A percentile compares a stretch with the other conserved stretches of the same genome.
Conservation (phyloP, 352 stramenopile genomes). For the Phytopythium oedochilum region DNA sequence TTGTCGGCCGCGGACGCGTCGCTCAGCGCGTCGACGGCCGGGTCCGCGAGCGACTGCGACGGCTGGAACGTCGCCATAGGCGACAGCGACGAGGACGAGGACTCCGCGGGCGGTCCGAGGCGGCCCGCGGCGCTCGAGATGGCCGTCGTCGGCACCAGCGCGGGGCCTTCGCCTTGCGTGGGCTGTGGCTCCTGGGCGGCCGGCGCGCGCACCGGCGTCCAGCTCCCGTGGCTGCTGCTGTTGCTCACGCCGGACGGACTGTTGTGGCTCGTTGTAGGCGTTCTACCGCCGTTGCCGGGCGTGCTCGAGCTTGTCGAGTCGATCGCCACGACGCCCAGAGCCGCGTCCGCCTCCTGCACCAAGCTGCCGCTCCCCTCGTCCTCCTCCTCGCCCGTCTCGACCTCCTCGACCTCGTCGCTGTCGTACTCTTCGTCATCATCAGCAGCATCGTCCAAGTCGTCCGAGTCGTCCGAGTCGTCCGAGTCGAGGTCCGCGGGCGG, state of each 20-base stretch:
- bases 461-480: slow-evolving; percentile 6
- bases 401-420: slow-evolving; percentile 5
- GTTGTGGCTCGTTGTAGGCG: background rate
- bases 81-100: slow-evolving; percentile 3
- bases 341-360: slow-evolving; percentile 7
- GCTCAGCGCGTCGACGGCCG: background rate
- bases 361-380: background rate
- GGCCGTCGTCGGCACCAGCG: slow-evolving; percentile 7
- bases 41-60: background rate
- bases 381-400: slow-evolving; percentile 1
- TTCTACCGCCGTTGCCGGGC: background rate
- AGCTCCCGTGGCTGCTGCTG: slow-evolving; percentile 1
- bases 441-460: slow-evolving; percentile 4
- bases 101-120: background rate
- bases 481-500: slow-evolving; percentile 12
- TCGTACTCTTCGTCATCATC: slow-evolving; percentile 13
- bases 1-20: background rate
- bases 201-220: background rate
- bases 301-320: background rate
- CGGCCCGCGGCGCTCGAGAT: background rate
- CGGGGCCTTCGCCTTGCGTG: slow-evolving; percentile 1
- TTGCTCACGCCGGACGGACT: slow-evolving; percentile 2
- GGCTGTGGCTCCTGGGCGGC: background rate
- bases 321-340: background rate
- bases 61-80: background rate